Evolutionary conservation across 352 stramenopile species (phyloP).

Genomic region (Phytophthora pseudosyringae): DNA sequence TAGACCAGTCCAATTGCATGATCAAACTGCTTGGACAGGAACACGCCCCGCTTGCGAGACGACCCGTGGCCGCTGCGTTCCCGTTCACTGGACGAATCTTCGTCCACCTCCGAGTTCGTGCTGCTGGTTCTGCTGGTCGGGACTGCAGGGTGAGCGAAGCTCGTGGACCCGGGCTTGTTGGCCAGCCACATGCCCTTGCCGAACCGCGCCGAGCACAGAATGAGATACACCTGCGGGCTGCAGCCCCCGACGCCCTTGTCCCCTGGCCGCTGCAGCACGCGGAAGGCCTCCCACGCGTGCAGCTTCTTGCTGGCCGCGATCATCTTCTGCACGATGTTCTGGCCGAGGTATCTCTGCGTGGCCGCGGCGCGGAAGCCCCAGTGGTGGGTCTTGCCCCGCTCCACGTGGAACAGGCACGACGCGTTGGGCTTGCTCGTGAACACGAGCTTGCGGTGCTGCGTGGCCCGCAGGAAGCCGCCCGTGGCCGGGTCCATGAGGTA

Average conservation of each 20-base stretch:
- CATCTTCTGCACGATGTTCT: constrained; percentile 76
- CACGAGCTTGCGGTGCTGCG: constrained; percentile 68
- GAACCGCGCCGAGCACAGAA: constrained; percentile 79
- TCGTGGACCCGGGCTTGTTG: constrained; percentile 39
- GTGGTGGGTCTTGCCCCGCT: constrained; percentile 77
- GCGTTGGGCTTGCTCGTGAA: constrained; percentile 65
- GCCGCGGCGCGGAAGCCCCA: constrained; percentile 78
- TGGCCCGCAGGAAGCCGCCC: constrained; percentile 63
- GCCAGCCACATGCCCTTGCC: constrained; percentile 86
- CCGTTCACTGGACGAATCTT: constrained; percentile 24
- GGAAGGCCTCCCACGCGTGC: constrained; percentile 75
- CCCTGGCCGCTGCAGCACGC: constrained; percentile 57
- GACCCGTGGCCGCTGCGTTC: constrained; percentile 13
- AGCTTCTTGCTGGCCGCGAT: constrained; percentile 72
- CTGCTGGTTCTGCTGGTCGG: constrained; percentile 31
- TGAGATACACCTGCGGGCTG: constrained; percentile 61
- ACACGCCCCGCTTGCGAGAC: constrained; percentile 39
- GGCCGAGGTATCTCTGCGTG: constrained; percentile 71
- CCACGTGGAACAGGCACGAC: constrained; percentile 78
- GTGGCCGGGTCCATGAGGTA: constrained; percentile 74
- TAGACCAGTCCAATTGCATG: constrained; percentile 72
- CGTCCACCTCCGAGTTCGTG: constrained; percentile 17
- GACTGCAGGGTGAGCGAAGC: constrained; percentile 18
- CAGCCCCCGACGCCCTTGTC: constrained; percentile 19
- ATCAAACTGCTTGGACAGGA: constrained; percentile 77